phyloP scores from a whole-genome alignment of 2,329 filamentous ascomycete genomes.

The Penicillium sp. region DNA sequence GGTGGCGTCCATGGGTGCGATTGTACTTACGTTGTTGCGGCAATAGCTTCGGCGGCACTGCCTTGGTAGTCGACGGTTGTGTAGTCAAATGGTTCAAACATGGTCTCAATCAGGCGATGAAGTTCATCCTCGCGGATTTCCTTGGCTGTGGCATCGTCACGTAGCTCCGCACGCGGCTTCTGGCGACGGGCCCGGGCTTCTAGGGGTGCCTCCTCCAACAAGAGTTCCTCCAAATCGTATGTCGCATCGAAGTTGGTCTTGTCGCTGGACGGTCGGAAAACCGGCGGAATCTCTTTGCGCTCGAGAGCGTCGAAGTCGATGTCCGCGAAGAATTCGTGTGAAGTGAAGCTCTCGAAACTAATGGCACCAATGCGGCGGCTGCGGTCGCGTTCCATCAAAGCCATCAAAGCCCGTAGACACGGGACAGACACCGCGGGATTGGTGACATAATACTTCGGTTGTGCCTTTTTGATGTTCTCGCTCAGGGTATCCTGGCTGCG shows the following conservation, averaged over 20 bases:
- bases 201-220: constrained; percentile 90
- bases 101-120: constrained; percentile 88
- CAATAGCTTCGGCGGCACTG: constrained; percentile 43
- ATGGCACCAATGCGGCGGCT: constrained; percentile 79
- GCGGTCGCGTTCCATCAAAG: constrained; percentile 77
- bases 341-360: constrained; percentile 78
- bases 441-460: constrained; percentile 87
- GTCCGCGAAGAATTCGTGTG: constrained; percentile 83
- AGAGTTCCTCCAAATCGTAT: constrained; percentile 90
- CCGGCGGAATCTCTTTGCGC: constrained; percentile 81
- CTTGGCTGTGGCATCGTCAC: constrained; percentile 91
- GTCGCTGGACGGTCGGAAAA: constrained; percentile 90
- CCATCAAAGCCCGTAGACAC: constrained; percentile 85
- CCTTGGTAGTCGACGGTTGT: constrained; percentile 75
- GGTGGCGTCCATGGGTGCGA: constrained; percentile 1
- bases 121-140: constrained; percentile 94
- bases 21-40: constrained; percentile 34
- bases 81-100: constrained; percentile 96
- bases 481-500: constrained; percentile 79
- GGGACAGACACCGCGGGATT: constrained; percentile 84
- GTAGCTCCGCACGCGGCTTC: constrained; percentile 87
- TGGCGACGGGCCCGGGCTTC: constrained; percentile 90
- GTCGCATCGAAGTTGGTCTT: constrained; percentile 99
- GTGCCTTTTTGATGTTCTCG: constrained; percentile 76
- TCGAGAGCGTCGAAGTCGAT: constrained; percentile 85